phyloP scores from a whole-genome alignment of 2,329 filamentous ascomycete species.

The Talaromyces sp. region DNA sequence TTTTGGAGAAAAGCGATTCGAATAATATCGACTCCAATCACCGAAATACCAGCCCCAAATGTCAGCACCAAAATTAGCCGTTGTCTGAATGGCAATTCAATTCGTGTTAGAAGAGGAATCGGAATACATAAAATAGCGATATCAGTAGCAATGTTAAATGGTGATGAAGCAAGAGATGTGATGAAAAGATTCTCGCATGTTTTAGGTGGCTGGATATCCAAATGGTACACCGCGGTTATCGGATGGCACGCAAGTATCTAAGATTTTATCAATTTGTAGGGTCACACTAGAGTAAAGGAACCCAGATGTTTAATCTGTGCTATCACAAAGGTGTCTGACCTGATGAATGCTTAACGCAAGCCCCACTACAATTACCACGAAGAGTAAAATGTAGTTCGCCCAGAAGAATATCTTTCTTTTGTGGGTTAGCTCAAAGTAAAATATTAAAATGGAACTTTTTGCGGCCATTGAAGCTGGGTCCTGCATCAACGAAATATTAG shows the following conservation, averaged over 20 bases:
- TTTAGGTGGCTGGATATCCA: conserved; percentile 27
- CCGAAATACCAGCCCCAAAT: neutral
- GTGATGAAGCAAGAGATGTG: conserved; percentile 66
- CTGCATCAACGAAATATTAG: conserved; percentile 32
- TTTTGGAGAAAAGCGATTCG: neutral
- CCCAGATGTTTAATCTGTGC: too few species aligned
- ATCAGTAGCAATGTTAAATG: conserved; percentile 87
- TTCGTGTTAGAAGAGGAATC: conserved; percentile 78
- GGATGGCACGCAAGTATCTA: conserved; percentile 68
- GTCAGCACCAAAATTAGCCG: conserved; percentile 42
- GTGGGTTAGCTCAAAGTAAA: conserved; percentile 77
- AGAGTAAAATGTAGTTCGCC: conserved; percentile 73
- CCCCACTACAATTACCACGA: conserved; percentile 74
- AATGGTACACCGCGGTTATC: conserved; percentile 59
- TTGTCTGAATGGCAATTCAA: conserved; percentile 76
- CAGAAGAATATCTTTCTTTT: conserved; percentile 71
- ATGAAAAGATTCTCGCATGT: conserved; percentile 57
- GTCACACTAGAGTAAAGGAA: too few species aligned
- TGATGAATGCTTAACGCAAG: conserved; percentile 76
- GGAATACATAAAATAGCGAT: conserved; percentile 80
- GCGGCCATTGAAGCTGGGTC: conserved; percentile 86
- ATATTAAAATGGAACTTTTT: conserved; percentile 86
- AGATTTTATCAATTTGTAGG: too few species aligned
- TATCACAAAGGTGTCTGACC: conserved; percentile 33
- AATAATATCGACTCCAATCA: neutral